phyloP scores from a whole-genome alignment of 2,329 filamentous ascomycete genomes.

The Exophiala phaeomuriformis region DNA sequence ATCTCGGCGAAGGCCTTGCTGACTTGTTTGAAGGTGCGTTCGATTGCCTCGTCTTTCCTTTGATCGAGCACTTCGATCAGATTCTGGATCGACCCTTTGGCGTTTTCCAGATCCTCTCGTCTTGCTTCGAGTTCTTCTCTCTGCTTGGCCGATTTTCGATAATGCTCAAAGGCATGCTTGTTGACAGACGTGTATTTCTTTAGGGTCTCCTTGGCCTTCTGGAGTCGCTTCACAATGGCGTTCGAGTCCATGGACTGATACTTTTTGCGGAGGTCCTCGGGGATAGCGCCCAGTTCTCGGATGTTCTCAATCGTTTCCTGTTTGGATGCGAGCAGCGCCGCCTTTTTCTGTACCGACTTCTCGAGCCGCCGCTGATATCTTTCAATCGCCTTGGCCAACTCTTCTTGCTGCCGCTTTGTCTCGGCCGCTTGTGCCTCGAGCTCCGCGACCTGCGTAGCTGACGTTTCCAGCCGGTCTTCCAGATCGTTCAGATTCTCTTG shows the following conservation, averaged over 20 bases:
- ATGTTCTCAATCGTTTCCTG: slow-evolving; percentile 82
- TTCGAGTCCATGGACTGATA: slow-evolving; percentile 78
- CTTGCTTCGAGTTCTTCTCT: slow-evolving; percentile 79
- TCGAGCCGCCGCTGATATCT: slow-evolving; percentile 85
- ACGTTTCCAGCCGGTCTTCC: slow-evolving; percentile 63
- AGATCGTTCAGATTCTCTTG: slow-evolving; percentile 64
- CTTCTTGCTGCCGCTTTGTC: slow-evolving; percentile 65
- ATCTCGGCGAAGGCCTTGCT: slow-evolving; percentile 86
- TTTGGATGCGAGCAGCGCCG: slow-evolving; percentile 66
- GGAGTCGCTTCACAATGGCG: slow-evolving; percentile 64
- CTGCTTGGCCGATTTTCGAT: slow-evolving; percentile 91
- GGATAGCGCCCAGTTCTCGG: slow-evolving; percentile 82
- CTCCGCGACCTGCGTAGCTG: slow-evolving; percentile 48
- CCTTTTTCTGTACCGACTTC: slow-evolving; percentile 83
- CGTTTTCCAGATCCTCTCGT: slow-evolving; percentile 77
- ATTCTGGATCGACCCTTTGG: slow-evolving; percentile 80
- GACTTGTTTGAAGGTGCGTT: slow-evolving; percentile 97
- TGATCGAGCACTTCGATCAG: slow-evolving; percentile 89
- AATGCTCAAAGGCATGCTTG: slow-evolving; percentile 99
- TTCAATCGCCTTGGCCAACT: slow-evolving; percentile 69
- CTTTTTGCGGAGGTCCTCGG: slow-evolving; percentile 87
- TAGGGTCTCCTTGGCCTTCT: slow-evolving; percentile 83
- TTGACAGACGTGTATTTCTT: slow-evolving; percentile 86
- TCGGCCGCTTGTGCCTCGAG: slow-evolving; percentile 54
- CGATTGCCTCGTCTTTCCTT: slow-evolving; percentile 94